phyloP scores from a whole-genome alignment of 2,329 filamentous ascomycete species.

The Pyricularia grisea region DNA sequence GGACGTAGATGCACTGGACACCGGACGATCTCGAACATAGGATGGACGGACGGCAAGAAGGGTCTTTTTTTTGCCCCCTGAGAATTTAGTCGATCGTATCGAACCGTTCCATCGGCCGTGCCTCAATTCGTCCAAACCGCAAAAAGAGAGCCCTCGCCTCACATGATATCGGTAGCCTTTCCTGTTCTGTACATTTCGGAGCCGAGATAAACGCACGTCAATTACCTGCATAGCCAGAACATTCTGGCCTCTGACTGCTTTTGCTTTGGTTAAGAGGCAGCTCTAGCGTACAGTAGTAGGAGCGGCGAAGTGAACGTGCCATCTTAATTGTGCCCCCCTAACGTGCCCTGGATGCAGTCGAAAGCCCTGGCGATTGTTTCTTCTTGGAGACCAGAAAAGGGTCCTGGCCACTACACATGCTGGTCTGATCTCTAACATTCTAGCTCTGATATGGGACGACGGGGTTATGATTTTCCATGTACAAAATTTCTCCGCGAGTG shows the following conservation, averaged over 20 bases:
- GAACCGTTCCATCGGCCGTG: too few species aligned
- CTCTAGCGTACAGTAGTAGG: background rate
- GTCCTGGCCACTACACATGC: background rate
- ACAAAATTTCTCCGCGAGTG: background rate
- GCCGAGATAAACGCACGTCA: background rate
- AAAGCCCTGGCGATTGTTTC: background rate
- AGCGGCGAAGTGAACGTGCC: background rate
- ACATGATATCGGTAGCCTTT: background rate
- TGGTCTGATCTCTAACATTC: background rate
- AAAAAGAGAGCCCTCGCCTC: background rate
- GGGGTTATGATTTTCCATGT: background rate
- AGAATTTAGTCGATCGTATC: too few species aligned
- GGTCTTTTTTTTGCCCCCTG: background rate
- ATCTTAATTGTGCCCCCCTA: background rate
- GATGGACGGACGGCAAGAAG: too few species aligned
- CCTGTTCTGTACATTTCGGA: background rate
- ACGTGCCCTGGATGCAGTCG: background rate
- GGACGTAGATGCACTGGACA: background rate
- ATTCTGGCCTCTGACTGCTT: background rate
- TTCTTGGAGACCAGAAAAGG: background rate
- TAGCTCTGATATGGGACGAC: background rate
- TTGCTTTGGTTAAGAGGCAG: background rate
- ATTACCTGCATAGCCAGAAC: too few species aligned
- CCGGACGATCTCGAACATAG: background rate
- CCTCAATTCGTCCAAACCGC: background rate